Base-by-base conservation (phyloP, 202 grass and related monocot genomes). In the Zizania palustris region DNA sequence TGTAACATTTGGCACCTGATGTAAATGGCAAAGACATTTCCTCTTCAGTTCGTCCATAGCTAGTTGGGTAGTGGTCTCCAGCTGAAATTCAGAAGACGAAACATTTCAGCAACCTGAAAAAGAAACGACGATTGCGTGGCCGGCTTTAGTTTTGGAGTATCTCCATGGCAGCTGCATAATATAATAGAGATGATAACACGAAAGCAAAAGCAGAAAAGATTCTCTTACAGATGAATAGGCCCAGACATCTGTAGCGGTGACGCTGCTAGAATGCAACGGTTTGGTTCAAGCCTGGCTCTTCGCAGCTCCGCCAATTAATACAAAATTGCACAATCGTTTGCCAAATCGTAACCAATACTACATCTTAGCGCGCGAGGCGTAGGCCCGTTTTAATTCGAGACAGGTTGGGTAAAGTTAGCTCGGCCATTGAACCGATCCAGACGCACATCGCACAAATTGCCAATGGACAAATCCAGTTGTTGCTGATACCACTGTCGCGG, bases 21-120 rank as follows among this genome's bases (percentile, higher is more conserved):
- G 60, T 61, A 39, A 68, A 63, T 84, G 57, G 45, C 65, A 71
- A 63, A 43, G 22, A 20, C 45, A 45, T 60, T 77, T 19, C 20
- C 22, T 39, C 7, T 73, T 72, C 20, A 6, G 38, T 64, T 81
- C n/a, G 55, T 48, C 60, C 39, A 11, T 18, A 45, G 12, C 73
- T 67, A 74, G 43, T 75, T 28, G 13, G 42, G 39, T 6, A 6
- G n/a, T 34, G 13, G 15, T 21, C 19, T 3, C 76, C 41, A 75
- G 63, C 75, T n/a, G 14, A 35, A 33, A 49, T 49, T 50, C 49
- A n/a, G 44, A 68, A 1, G 5, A 28, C 21, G 34, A 45, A 43
- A 45, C 2, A 1, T 28, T 48, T 48, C 14, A 49, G 15, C 54
- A 11, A 71, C 33, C 11, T 40, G 9, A 50, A 69, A 69, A 35